Base-by-base conservation (phyloP, 371 early-diverging fungal species). In the Mucor saturninus region DNA sequence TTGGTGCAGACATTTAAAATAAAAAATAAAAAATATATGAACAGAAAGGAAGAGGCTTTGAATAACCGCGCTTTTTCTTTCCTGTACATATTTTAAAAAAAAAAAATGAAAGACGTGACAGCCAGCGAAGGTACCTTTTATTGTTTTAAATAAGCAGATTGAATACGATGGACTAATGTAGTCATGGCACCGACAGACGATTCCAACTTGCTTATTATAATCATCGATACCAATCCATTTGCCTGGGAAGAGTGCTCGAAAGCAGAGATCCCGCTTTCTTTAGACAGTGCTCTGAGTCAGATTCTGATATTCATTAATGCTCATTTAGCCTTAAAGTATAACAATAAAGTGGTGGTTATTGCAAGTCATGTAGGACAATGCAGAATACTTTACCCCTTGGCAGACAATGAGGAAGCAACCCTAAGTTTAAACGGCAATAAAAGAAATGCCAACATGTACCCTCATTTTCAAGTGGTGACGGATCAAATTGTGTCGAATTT, bases 261-360 rank as follows among this genome's bases (percentile, higher is more conserved):
- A 51, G 72, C 83, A 7, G 61, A 73, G 2, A 64, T 73, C 21
- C 85, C 88, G 35, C 77, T 90, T 7, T 72, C 86, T 0, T 76
- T 94, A 7, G 84, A 81, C 69, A 73, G 83, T 55, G 91, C 91
- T 0, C 68, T 95, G 15, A 86, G 87, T 52, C 95, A 95, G 59
- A 74, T 92, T 14, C 67, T 94, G 7, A 80, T 93, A 8, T 95
- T 93, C 64, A 84, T 95, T 59, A 94, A 96, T 70, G 94, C 95
- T 2, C 93, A 94, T 72, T 77, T 96, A 53, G 92, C 95, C 8
- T 80, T 94, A 10, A 89, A 90, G 52, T 87, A 91, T 49, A 91
- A 93, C 60, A 95, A 94, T 73, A 80, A 83, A 61, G 79, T 96
- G 21, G 92, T 88, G 0, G 89, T 92, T 2, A 87, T 96, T 11